These are phyloP conservation scores for Ascoidea rubescens DNA, from an alignment of 805 yeast genomes.

Conservation along the genomic window DNA sequence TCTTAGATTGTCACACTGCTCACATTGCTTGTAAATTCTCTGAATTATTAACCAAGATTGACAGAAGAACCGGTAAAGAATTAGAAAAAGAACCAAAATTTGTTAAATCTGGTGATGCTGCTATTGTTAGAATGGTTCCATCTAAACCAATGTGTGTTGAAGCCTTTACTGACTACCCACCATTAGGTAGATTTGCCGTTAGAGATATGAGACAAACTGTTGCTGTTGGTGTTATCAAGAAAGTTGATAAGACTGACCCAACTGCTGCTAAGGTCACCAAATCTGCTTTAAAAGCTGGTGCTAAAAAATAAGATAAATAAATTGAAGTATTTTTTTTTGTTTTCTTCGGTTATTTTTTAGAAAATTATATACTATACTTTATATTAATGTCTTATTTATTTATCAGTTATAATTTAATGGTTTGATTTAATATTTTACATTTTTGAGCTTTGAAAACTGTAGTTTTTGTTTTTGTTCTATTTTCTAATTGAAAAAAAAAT, in stretches of 20 bases:
- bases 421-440: too few species aligned
- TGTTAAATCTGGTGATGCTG: slow-evolving; percentile 94
- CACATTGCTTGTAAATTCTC: slow-evolving; percentile 86
- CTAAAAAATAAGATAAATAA: slow-evolving; percentile 28
- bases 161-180: slow-evolving; percentile 89
- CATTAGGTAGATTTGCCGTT: slow-evolving; percentile 96
- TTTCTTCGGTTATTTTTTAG: slow-evolving; percentile 5
- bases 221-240: slow-evolving; percentile 98
- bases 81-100: slow-evolving; percentile 83
- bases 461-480: too few species aligned
- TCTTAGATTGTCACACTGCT: slow-evolving; percentile 82
- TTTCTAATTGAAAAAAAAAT: too few species aligned
- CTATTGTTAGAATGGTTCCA: slow-evolving; percentile 81
- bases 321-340: slow-evolving; percentile 22
- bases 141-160: slow-evolving; percentile 92
- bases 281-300: slow-evolving; percentile 76
- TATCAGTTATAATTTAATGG: too few species aligned
- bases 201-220: slow-evolving; percentile 99
- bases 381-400: too few species aligned
- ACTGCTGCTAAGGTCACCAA: slow-evolving; percentile 90
- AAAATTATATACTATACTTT: too few species aligned
- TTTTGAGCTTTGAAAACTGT: too few species aligned
- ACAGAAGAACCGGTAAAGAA: slow-evolving; percentile 88
- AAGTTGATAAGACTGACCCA: slow-evolving; percentile 69
- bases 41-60: slow-evolving; percentile 69